Evolutionary conservation across 345 rosid species (phyloP), one percentile per base, ranked within the genome.

Genomic region (Linum tenue): DNA sequence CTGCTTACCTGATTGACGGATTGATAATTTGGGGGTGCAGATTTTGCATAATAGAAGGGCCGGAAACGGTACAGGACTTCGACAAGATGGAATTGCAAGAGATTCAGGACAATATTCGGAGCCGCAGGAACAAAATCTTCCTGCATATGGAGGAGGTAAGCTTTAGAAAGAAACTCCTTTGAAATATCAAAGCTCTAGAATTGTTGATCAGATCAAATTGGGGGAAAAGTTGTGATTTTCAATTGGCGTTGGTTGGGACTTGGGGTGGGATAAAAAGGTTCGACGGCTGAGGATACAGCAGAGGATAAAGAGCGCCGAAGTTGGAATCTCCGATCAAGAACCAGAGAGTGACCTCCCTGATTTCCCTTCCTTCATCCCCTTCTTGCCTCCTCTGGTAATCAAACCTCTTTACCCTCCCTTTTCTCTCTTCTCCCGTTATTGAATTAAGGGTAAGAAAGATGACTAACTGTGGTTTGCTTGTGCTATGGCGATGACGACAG

Each of bases 21-120:
- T 55, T 17, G 10, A 62, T 53, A 64, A 22, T n/a, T 64, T 62
- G 8, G 43, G n/a, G 39, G 39, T 78, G 78, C 81, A 92, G 98
- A 4, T 92, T 92, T 78, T 92, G 98, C 73, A 92, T 92, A 63
- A 92, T 92, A 72, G 98, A 92, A 84, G 98, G 98, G 9, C 98
- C 98, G 31, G 98, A 88, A 72, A 90, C 97, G 41, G 96, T 90
- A 44, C 90, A 86, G 68, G 97, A 88, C 80, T 92, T 92, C 70
- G 91, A 87, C 15, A 78, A 86, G 70, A 92, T 92, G 98, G 91
- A 90, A 69, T 70, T 85, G 43, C 89, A 72, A 78, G 98, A 92
- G 82, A 88, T 92, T 79, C 94, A 86, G 65, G 98, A 92, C 67
- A 92, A 92, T 69, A 86, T 92, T 77, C 75, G 90, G 55, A 92